These are phyloP conservation scores for Metschnikowia amazonensis DNA, from an alignment of 805 yeast genomes.

Conservation along the genomic window DNA sequence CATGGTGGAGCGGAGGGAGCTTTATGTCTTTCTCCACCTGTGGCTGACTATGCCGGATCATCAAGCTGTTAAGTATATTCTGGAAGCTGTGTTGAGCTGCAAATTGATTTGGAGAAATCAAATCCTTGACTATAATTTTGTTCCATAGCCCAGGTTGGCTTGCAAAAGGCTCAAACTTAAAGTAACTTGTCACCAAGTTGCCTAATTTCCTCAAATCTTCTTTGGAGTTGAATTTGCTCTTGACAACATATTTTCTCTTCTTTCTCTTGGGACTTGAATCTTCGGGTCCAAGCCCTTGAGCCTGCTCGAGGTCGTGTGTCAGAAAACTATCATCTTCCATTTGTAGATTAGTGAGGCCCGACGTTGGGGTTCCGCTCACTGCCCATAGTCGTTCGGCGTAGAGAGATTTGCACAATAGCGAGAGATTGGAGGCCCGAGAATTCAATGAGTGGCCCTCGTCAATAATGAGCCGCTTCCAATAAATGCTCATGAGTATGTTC, in stretches of 20 bases:
- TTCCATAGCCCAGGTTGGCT: slow-evolving; percentile 47
- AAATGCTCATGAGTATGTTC: slow-evolving; percentile 34
- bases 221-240: slow-evolving; percentile 46
- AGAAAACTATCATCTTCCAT: slow-evolving; percentile 29
- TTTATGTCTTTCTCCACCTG: slow-evolving; percentile 54
- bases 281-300: slow-evolving; percentile 4
- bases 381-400: slow-evolving; percentile 66
- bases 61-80: slow-evolving; percentile 42
- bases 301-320: neutral
- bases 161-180: slow-evolving; percentile 57
- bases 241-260: slow-evolving; percentile 41
- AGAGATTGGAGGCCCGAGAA: slow-evolving; percentile 48
- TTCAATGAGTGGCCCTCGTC: slow-evolving; percentile 73
- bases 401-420: slow-evolving; percentile 45
- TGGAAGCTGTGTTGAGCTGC: slow-evolving; percentile 41
- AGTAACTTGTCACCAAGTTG: slow-evolving; percentile 46
- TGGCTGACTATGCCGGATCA: slow-evolving; percentile 53
- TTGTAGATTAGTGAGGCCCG: slow-evolving; percentile 59
- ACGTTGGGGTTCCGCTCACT: slow-evolving; percentile 73
- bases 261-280: slow-evolving; percentile 13
- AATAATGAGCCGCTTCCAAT: slow-evolving; percentile 69
- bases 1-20: slow-evolving; percentile 57
- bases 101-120: slow-evolving; percentile 31
- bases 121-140: slow-evolving; percentile 45
- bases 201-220: slow-evolving; percentile 57